Conservation (phyloP, 768 basidiomycete species). For the Leccinum variicolor region DNA sequence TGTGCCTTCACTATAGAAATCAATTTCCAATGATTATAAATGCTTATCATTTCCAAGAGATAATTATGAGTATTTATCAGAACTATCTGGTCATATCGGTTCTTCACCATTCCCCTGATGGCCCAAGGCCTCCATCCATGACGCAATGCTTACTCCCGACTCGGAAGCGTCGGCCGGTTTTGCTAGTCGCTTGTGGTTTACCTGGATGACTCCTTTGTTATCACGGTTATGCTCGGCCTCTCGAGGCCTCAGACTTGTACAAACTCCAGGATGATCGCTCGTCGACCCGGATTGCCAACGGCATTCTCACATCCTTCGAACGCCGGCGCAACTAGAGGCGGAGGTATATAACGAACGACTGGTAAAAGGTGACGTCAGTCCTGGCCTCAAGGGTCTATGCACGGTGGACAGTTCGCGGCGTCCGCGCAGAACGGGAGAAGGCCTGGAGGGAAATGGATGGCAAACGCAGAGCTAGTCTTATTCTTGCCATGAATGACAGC, state of each 20-base stretch:
- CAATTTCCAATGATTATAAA: no score
- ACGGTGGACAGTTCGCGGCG: slow-evolving; percentile 58
- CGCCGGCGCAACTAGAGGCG: slow-evolving; percentile 51
- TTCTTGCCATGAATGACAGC: slow-evolving; percentile 71
- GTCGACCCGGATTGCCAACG: slow-evolving; percentile 56
- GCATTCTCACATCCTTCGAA: slow-evolving; percentile 64
- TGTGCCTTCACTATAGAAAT: no score
- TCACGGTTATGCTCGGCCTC: slow-evolving; percentile 72
- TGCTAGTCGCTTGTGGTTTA: slow-evolving; percentile 60
- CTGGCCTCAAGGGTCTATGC: slow-evolving; percentile 48
- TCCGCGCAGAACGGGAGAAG: slow-evolving; percentile 52
- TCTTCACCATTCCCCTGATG: no score
- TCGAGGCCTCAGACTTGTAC: slow-evolving; percentile 80
- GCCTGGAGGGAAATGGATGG: slow-evolving; percentile 65
- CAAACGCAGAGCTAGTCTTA: slow-evolving; percentile 57
- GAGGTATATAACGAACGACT: slow-evolving; percentile 70
- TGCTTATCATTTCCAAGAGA: no score
- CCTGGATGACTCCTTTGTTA: slow-evolving; percentile 74
- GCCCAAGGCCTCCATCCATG: slow-evolving; percentile 54
- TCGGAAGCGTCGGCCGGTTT: slow-evolving; percentile 60
- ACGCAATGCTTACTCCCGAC: slow-evolving; percentile 62
- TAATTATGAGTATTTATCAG: no score
- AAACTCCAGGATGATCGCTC: slow-evolving; percentile 64
- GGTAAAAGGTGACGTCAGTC: slow-evolving; percentile 58
- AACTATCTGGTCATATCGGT: no score